phyloP scores from a whole-genome alignment of 768 basidiomycete species.

The Dacryopinax primogenitus region DNA sequence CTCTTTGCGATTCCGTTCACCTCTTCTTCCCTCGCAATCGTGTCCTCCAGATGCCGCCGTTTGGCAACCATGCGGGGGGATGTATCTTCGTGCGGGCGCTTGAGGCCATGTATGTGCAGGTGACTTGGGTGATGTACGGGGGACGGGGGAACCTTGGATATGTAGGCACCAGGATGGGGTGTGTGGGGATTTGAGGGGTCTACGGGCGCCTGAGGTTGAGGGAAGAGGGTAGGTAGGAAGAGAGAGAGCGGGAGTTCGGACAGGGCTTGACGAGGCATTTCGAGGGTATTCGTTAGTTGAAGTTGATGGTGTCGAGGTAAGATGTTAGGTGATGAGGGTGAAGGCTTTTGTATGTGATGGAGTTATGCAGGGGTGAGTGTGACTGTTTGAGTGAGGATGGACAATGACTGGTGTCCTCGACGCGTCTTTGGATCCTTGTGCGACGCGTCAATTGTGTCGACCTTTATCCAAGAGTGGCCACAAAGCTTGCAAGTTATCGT shows the following conservation, averaged over 20 bases:
- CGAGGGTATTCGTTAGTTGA: neutral
- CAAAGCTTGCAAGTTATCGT: no score
- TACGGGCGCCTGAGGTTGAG: neutral
- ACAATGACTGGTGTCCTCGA: neutral
- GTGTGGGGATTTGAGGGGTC: neutral
- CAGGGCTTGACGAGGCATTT: neutral
- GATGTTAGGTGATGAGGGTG: no score
- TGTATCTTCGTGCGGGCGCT: neutral
- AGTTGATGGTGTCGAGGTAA: neutral
- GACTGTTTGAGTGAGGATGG: no score
- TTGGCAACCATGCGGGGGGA: neutral
- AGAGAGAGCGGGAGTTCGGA: neutral
- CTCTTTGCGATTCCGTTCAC: neutral
- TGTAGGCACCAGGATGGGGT: slow-evolving; percentile 1
- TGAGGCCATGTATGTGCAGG: neutral
- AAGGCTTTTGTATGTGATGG: no score
- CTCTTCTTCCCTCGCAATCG: neutral
- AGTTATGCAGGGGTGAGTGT: no score
- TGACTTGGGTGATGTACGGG: neutral
- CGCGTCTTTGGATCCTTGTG: neutral
- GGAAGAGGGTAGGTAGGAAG: slow-evolving; percentile 1
- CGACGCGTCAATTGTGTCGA: no score
- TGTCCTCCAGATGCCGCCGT: neutral
- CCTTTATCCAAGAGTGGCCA: no score
- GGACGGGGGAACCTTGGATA: neutral